phyloP scores from a whole-genome alignment of 176 grass and related monocot species.

The Zoysia japonica region DNA sequence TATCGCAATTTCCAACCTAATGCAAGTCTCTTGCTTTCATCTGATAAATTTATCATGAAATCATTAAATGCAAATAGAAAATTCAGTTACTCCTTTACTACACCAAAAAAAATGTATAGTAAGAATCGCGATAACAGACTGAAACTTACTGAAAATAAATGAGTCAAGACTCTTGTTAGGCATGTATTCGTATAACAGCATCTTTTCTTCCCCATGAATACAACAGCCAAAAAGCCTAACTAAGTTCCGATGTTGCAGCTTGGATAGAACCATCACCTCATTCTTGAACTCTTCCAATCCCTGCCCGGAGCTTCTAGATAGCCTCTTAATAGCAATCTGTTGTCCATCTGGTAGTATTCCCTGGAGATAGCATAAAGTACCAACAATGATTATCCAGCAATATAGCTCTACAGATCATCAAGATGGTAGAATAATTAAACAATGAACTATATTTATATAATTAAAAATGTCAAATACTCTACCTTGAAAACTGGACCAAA shows the following conservation, averaged over 20 bases:
- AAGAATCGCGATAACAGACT: neutral
- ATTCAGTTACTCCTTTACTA: conserved; percentile 9
- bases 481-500: conserved; percentile 89
- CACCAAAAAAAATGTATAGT: neutral
- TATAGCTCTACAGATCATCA: neutral
- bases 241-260: conserved; percentile 69
- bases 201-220: conserved; percentile 72
- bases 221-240: conserved; percentile 71
- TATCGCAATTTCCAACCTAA: conserved; percentile 57
- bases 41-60: conserved; percentile 36
- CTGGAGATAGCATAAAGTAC: conserved; percentile 36
- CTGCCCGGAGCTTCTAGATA: conserved; percentile 57
- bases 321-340: conserved; percentile 73
- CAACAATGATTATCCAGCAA: conserved; percentile 11
- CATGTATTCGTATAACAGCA: conserved; percentile 80
- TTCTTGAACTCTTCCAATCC: conserved; percentile 70
- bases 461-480: neutral
- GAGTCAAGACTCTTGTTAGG: conserved; percentile 76
- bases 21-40: conserved; percentile 53
- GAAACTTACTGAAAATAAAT: conserved; percentile 58
- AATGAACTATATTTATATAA: neutral
- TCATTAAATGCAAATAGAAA: conserved; percentile 14
- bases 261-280: conserved; percentile 67
- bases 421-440: neutral
- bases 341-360: conserved; percentile 65